Conservation (phyloP, 1,139 yeast genomes). For the Candida sp. region DNA sequence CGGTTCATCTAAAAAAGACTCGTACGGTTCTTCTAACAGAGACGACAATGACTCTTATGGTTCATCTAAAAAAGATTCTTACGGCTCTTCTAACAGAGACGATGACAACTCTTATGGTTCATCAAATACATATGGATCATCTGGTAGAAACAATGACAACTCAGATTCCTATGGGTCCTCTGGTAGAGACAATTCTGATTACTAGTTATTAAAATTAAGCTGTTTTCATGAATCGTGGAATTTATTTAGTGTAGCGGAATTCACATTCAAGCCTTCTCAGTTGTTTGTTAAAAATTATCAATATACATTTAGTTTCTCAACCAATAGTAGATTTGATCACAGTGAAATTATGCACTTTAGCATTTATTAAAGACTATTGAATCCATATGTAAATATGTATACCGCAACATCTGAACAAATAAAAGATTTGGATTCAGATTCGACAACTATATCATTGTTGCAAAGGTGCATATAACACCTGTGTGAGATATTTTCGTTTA, state of each 20-base stretch:
- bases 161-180: conserved; percentile 17
- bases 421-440: too few relatives aligned
- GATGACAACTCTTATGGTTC: conserved; percentile 18
- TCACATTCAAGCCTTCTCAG: too few relatives aligned
- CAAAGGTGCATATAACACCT: conserved; percentile 47
- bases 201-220: neutral
- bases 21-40: conserved; percentile 10
- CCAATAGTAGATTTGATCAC: too few relatives aligned
- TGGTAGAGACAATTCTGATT: conserved; percentile 11
- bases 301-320: too few relatives aligned
- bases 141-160: conserved; percentile 10
- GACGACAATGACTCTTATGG: conserved; percentile 12
- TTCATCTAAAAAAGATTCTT: conserved; percentile 7
- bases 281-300: too few relatives aligned
- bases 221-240: neutral
- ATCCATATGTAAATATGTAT: too few relatives aligned
- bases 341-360: too few relatives aligned
- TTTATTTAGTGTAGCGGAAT: neutral
- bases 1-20: conserved; percentile 14
- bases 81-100: conserved; percentile 16
- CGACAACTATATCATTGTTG: conserved; percentile 18
- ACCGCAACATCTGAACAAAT: too few relatives aligned
- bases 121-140: conserved; percentile 19
- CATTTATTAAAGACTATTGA: too few relatives aligned
- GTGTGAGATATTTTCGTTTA: conserved; percentile 47